phyloP scores from a whole-genome alignment of 2,329 filamentous ascomycete species.

The Peltaster fructicola region DNA sequence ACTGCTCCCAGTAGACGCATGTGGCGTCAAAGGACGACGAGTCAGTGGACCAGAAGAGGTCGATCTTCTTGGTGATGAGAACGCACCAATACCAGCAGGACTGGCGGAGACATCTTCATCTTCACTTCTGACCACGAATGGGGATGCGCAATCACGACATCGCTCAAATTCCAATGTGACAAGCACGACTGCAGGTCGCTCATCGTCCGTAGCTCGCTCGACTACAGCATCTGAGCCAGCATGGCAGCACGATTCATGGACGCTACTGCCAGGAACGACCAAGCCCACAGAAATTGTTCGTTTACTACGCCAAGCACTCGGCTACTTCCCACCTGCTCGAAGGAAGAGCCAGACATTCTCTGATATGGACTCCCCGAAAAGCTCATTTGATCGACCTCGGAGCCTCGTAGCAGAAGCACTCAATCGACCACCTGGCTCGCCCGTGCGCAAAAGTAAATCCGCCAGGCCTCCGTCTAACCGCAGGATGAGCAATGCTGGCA shows the following conservation, averaged over 20 bases:
- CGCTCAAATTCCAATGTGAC: slow-evolving; percentile 21
- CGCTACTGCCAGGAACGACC: slow-evolving; percentile 53
- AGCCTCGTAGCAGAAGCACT: slow-evolving; percentile 19
- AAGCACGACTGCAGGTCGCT: slow-evolving; percentile 15
- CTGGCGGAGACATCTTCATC: slow-evolving; percentile 19
- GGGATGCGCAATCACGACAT: slow-evolving; percentile 12
- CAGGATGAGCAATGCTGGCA: slow-evolving; percentile 21
- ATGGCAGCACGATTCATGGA: slow-evolving; percentile 84
- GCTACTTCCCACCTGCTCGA: slow-evolving; percentile 79
- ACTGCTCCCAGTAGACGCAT: slow-evolving; percentile 75
- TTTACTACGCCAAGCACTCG: slow-evolving; percentile 60
- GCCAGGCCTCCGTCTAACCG: slow-evolving; percentile 23
- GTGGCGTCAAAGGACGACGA: slow-evolving; percentile 58
- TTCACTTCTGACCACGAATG: slow-evolving; percentile 9
- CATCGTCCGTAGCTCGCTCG: slow-evolving; percentile 18
- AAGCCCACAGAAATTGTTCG: slow-evolving; percentile 72
- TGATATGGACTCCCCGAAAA: slow-evolving; percentile 47
- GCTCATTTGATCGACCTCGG: slow-evolving; percentile 43
- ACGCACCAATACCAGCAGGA: slow-evolving; percentile 13
- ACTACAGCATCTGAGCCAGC: slow-evolving; percentile 42
- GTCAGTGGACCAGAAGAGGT: slow-evolving; percentile 21
- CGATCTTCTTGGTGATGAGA: slow-evolving; percentile 16
- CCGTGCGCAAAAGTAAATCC: slow-evolving; percentile 19
- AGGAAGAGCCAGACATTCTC: slow-evolving; percentile 61
- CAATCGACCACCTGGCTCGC: slow-evolving; percentile 14